These are phyloP conservation scores for Talaromyces sp. DNA, from an alignment of 2,329 filamentous ascomycete genomes.

Conservation along the genomic window DNA sequence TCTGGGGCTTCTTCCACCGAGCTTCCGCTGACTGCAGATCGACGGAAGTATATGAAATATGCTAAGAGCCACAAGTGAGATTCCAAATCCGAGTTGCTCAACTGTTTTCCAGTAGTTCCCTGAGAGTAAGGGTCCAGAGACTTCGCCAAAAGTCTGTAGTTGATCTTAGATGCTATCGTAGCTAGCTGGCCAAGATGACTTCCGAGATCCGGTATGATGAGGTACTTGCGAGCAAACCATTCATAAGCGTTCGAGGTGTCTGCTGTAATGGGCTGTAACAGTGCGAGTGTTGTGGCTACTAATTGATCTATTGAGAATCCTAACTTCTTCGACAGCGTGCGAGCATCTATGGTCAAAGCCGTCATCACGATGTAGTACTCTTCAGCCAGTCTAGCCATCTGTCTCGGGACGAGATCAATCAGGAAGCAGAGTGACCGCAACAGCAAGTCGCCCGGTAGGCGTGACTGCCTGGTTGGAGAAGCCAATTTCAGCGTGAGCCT, in stretches of 20 bases:
- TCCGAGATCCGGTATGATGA: slow-evolving; percentile 44
- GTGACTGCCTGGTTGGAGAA: slow-evolving; percentile 21
- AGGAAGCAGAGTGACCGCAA: slow-evolving; percentile 37
- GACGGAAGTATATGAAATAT: slow-evolving; percentile 58
- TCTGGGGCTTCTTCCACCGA: slow-evolving; percentile 43
- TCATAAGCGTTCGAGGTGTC: slow-evolving; percentile 45
- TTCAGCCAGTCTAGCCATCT: slow-evolving; percentile 36
- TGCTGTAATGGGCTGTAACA: slow-evolving; percentile 43
- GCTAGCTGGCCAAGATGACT: slow-evolving; percentile 37
- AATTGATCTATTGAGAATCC: slow-evolving; percentile 29
- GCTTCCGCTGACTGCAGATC: slow-evolving; percentile 42
- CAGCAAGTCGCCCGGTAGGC: slow-evolving; percentile 29
- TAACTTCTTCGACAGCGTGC: slow-evolving; percentile 19
- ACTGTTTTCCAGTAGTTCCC: slow-evolving; percentile 19
- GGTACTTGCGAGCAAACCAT: slow-evolving; percentile 44
- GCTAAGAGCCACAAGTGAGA: slow-evolving; percentile 56
- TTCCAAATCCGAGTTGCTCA: slow-evolving; percentile 34
- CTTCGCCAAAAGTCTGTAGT: slow-evolving; percentile 48
- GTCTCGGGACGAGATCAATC: slow-evolving; percentile 38
- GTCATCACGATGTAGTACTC: slow-evolving; percentile 42
- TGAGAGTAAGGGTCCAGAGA: slow-evolving; percentile 35
- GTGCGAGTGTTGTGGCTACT: slow-evolving; percentile 37
- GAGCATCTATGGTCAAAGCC: slow-evolving; percentile 30
- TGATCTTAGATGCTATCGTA: slow-evolving; percentile 46
- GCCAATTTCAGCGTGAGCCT: slow-evolving; percentile 29